Conservation (phyloP, 495 filamentous ascomycete genomes). For the Sphaerosporella brunnea region DNA sequence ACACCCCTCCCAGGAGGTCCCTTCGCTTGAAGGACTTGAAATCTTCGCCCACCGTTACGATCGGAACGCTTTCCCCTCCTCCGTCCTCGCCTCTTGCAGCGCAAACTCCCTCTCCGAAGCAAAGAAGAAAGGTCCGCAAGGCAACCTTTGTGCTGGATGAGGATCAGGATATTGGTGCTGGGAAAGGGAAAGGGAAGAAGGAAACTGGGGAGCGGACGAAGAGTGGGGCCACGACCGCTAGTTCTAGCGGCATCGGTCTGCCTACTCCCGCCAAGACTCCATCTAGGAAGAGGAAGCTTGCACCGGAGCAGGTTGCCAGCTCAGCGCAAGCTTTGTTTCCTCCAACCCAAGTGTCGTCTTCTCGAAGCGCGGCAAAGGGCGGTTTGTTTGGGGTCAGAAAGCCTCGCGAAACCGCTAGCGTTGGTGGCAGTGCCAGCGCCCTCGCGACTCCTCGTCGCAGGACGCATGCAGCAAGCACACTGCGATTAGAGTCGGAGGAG, state of each 20-base stretch:
- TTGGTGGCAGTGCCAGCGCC: neutral
- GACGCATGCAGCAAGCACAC: neutral
- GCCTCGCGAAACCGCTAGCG: conserved; percentile 10
- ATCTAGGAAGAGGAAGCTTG: conserved; percentile 41
- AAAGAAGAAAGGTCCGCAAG: conserved; percentile 37
- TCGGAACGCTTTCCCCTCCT: conserved; percentile 26
- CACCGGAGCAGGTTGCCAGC: conserved; percentile 37
- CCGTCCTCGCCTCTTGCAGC: conserved; percentile 12
- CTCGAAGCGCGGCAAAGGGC: conserved; percentile 40
- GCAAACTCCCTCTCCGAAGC: conserved; percentile 29
- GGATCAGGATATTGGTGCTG: neutral
- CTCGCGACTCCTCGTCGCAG: neutral
- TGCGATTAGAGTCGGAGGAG: neutral
- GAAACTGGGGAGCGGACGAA: conserved; percentile 15
- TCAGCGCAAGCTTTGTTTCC: conserved; percentile 63
- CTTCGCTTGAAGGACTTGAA: neutral
- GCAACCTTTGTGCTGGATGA: conserved; percentile 49
- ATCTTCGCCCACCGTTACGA: conserved; percentile 22
- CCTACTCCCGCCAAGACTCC: conserved; percentile 89
- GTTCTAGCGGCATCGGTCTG: conserved; percentile 42
- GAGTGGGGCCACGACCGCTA: conserved; percentile 10
- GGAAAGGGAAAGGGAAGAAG: conserved; percentile 11
- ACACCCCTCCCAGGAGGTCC: neutral
- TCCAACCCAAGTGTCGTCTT: conserved; percentile 15
- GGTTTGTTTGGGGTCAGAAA: conserved; percentile 31